phyloP scores from a whole-genome alignment of 2,329 filamentous ascomycete genomes.

The Claviceps monticola region DNA sequence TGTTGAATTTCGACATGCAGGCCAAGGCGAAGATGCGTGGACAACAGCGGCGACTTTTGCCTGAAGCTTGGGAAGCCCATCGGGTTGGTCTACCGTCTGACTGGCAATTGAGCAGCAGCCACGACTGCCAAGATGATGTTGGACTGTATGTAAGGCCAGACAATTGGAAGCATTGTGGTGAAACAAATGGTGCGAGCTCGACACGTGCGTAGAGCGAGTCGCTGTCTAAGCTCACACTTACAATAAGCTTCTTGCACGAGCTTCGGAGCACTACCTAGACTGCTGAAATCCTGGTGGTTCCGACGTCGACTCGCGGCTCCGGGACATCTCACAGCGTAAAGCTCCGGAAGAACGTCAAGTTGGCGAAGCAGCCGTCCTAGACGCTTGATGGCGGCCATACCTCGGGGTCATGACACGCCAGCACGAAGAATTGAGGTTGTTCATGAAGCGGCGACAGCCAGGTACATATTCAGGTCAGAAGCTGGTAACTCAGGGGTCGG shows the following conservation, averaged over 20 bases:
- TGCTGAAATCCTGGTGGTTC: conserved; percentile 2
- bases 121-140: background rate
- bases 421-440: background rate
- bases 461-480: background rate
- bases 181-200: background rate
- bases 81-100: background rate
- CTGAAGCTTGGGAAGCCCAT: conserved; percentile 14
- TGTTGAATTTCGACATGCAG: conserved; percentile 59
- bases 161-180: background rate
- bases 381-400: background rate
- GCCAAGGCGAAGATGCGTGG: conserved; percentile 40
- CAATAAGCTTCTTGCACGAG: background rate
- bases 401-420: background rate
- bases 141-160: background rate
- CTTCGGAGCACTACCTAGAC: background rate
- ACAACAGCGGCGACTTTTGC: conserved; percentile 34
- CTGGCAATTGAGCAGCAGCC: background rate
- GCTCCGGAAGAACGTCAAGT: conserved; percentile 5
- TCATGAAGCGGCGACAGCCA: background rate
- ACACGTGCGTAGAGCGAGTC: background rate
- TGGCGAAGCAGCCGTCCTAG: background rate
- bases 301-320: conserved; percentile 4
- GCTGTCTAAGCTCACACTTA: background rate
- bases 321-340: conserved; percentile 6
- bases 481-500: background rate